phyloP scores from a whole-genome alignment of 495 filamentous ascomycete genomes.

The Penicillium goetzii region DNA sequence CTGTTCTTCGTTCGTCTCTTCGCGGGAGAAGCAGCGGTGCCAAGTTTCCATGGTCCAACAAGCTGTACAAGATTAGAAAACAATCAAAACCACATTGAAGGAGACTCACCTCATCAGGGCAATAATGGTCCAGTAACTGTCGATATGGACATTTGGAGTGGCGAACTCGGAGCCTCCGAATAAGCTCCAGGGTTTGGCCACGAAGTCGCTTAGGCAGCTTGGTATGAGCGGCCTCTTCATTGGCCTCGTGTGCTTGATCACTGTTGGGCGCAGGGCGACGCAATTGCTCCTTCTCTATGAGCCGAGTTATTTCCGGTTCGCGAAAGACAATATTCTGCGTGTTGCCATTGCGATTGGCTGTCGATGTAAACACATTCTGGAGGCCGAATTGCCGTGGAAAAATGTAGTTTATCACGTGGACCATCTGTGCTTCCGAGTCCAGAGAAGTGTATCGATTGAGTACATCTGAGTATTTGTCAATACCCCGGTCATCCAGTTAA shows the following conservation, averaged over 20 bases:
- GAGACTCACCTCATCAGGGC: slow-evolving; percentile 59
- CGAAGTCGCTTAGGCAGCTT: slow-evolving; percentile 79
- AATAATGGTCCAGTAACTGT: slow-evolving; percentile 78
- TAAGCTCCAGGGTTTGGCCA: slow-evolving; percentile 59
- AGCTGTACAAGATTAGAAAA: slow-evolving; percentile 26
- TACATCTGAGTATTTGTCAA: slow-evolving; percentile 62
- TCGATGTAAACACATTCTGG: slow-evolving; percentile 85
- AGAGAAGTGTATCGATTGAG: slow-evolving; percentile 71
- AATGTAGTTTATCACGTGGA: slow-evolving; percentile 86
- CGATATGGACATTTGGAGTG: slow-evolving; percentile 78
- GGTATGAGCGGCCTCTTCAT: slow-evolving; percentile 20
- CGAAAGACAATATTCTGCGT: slow-evolving; percentile 77
- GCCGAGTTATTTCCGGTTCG: slow-evolving; percentile 75
- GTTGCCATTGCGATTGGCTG: slow-evolving; percentile 64
- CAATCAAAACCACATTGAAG: neutral
- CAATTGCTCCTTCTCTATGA: slow-evolving; percentile 19
- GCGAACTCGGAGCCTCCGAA: slow-evolving; percentile 67
- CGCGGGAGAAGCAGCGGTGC: slow-evolving; percentile 21
- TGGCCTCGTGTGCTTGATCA: slow-evolving; percentile 4
- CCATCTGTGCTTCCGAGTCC: slow-evolving; percentile 53
- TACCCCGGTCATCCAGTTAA: neutral
- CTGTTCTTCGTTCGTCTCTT: slow-evolving; percentile 4
- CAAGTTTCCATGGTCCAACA: slow-evolving; percentile 38
- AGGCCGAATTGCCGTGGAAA: slow-evolving; percentile 90
- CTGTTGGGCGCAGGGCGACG: slow-evolving; percentile 2